Percentiles rank a stretch among this genome's conserved stretches.
Evolutionary conservation across 2,329 filamentous ascomycete genomes (phyloP).

Genomic region (Aspergillus pseudoviridinutans): DNA sequence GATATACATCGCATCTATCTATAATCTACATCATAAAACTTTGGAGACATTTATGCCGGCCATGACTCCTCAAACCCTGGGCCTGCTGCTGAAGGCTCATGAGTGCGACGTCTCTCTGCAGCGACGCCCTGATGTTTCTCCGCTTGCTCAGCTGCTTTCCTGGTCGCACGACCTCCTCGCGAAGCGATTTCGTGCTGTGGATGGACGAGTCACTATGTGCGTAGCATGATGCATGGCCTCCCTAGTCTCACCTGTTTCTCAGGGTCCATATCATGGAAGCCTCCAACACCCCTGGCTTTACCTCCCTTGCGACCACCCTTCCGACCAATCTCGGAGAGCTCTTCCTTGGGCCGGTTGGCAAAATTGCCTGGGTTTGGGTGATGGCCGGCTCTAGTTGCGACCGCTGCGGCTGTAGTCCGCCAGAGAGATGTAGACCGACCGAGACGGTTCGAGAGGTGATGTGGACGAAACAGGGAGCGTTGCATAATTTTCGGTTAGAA

Average conservation of each 20-base stretch:
- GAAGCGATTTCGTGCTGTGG: conserved; percentile 20
- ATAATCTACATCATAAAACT: background rate
- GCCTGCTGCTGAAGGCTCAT: conserved; percentile 15
- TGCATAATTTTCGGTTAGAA: background rate
- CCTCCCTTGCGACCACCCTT: conserved; percentile 27
- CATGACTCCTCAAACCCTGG: conserved; percentile 21
- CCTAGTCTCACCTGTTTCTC: conserved; percentile 23
- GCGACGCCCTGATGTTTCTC: conserved; percentile 7
- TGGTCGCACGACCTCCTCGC: conserved; percentile 20
- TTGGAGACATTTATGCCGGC: background rate
- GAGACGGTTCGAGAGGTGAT: background rate
- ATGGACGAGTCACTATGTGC: conserved; percentile 3
- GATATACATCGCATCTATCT: background rate
- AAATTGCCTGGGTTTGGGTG: conserved; percentile 32
- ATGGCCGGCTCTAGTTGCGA: conserved; percentile 18
- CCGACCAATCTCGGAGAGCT: conserved; percentile 22
- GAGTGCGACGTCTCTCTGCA: background rate
- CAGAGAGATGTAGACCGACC: background rate
- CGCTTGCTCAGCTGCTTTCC: conserved; percentile 8
- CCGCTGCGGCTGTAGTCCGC: background rate
- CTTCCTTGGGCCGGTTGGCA: conserved; percentile 26
- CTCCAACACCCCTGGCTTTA: conserved; percentile 22
- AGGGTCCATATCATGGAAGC: conserved; percentile 26
- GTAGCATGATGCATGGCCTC: background rate
- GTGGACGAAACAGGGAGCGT: background rate